Base-by-base conservation (phyloP, 345 rosid species). In the Populus ilicifolia region DNA sequence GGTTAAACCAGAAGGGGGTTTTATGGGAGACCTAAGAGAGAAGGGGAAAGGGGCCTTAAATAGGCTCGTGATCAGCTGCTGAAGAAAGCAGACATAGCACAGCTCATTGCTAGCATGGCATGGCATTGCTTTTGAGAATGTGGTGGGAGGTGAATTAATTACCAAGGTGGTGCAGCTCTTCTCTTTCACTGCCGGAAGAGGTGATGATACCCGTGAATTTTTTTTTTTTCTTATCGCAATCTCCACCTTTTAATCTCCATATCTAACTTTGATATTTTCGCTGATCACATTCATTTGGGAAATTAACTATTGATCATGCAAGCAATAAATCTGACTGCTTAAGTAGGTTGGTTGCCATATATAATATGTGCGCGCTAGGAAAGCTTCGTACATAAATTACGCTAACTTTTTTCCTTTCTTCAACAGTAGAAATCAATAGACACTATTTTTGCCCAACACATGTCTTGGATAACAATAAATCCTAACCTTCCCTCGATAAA, bases 41-140 rank as follows among this genome's bases (percentile, higher is more conserved):
- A 77, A 23, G 65, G 65, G 73, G 71, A 50, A 4, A 33, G 20
- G 38, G 65, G 18, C 52, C 64, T 83, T 92, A 88, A 91, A 90
- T 90, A 81, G 84, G 85, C 96, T 90, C 92, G 96, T 92, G 97
- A 41, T 41, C 44, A 90, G 56, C 75, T 68, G 83, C 79, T 56
- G 81, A 77, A 76, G 50, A 76, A 80, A 80, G 71, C 64, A 70
- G 63, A 71, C 38, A 56, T 50, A 66, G 73, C 75, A 75, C 73
- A 74, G 83, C 83, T 81, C 83, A 70, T 14, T 68, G 67, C 81
- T 54, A 63, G 74, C 43, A 69, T 65, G 29, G 9, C 56, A 38
- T 67, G 21, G 29, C 52, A 75, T 72, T 66, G 73, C 64, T 50
- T 72, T 62, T 71, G 54, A 80, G 63, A 81, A 64, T 77, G 79